Percentiles rank a stretch among this genome's conserved stretches.
These are phyloP conservation scores for Coemansia sp. DNA, from an alignment of 192 early-diverging fungal species.

Conservation along the genomic window DNA sequence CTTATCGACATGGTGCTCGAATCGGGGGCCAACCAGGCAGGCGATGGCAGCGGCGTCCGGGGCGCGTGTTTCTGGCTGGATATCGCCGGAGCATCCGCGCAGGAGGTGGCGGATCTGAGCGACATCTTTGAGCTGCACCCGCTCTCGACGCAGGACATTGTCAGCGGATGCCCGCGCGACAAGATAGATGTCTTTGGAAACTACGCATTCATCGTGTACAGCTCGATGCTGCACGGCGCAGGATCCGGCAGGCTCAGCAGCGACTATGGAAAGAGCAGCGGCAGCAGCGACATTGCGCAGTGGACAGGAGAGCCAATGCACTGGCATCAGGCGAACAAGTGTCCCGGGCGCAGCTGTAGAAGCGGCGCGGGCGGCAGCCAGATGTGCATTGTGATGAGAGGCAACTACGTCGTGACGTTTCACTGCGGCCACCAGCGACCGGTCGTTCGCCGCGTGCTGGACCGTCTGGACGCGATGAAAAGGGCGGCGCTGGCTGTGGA, in stretches of 20 bases:
- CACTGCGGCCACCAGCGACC: constrained; percentile 20
- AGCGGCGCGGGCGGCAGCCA: not conserved
- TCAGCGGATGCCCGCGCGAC: constrained; percentile 82
- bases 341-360: not conserved
- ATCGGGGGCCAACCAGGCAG: not conserved
- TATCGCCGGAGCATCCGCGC: constrained; percentile 52
- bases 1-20: constrained; percentile 8
- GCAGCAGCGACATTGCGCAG: not conserved
- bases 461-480: constrained; percentile 34
- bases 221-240: constrained; percentile 15
- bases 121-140: constrained; percentile 73
- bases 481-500: constrained; percentile 4
- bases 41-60: not conserved
- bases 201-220: constrained; percentile 65
- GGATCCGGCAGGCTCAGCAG: not conserved
- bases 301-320: not conserved
- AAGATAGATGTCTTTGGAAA: constrained; percentile 70
- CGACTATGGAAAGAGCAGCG: constrained; percentile 1
- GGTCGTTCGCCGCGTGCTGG: constrained; percentile 18
- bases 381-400: constrained; percentile 33
- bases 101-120: constrained; percentile 59
- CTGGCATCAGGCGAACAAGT: not conserved
- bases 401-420: constrained; percentile 33
- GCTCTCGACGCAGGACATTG: constrained; percentile 84
- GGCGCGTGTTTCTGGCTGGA: constrained; percentile 72